phyloP scores from a whole-genome alignment of 495 filamentous ascomycete species.

The Lophiostoma macrostomum region DNA sequence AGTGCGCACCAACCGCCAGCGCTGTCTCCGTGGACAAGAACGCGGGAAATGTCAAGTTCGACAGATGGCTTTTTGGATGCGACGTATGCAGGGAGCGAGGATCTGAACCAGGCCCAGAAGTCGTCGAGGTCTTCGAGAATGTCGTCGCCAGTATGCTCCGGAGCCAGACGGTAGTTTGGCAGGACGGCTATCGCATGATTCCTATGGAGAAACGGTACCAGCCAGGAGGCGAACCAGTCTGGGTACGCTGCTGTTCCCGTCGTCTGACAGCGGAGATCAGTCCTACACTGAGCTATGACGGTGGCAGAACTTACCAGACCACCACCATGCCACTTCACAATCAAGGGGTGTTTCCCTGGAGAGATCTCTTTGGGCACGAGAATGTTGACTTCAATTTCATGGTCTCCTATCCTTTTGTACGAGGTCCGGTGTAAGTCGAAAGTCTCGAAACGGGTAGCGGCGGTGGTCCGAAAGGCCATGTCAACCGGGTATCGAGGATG shows the following conservation, averaged over 20 bases:
- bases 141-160: slow-evolving; percentile 7
- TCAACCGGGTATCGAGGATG: too few relatives aligned
- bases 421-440: slow-evolving; percentile 21
- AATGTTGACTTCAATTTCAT: slow-evolving; percentile 21
- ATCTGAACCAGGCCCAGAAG: slow-evolving; percentile 7
- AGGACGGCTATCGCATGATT: slow-evolving; percentile 7
- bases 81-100: slow-evolving; percentile 5
- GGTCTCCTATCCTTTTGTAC: slow-evolving; percentile 29
- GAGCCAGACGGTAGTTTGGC: slow-evolving; percentile 7
- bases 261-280: background rate
- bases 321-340: slow-evolving; percentile 32
- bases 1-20: slow-evolving; percentile 4
- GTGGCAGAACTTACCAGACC: slow-evolving; percentile 19
- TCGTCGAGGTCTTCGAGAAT: slow-evolving; percentile 5
- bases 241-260: slow-evolving; percentile 8
- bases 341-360: slow-evolving; percentile 24
- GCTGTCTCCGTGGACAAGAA: slow-evolving; percentile 8
- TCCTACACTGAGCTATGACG: too few relatives aligned
- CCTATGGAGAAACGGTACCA: slow-evolving; percentile 2
- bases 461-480: slow-evolving; percentile 12
- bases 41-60: background rate
- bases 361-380: slow-evolving; percentile 27
- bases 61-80: background rate
- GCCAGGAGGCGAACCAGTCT: slow-evolving; percentile 1
- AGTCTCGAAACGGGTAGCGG: slow-evolving; percentile 23